These are phyloP conservation scores for Coemansia sp. DNA, from an alignment of 192 early-diverging fungal genomes.

Conservation along the genomic window DNA sequence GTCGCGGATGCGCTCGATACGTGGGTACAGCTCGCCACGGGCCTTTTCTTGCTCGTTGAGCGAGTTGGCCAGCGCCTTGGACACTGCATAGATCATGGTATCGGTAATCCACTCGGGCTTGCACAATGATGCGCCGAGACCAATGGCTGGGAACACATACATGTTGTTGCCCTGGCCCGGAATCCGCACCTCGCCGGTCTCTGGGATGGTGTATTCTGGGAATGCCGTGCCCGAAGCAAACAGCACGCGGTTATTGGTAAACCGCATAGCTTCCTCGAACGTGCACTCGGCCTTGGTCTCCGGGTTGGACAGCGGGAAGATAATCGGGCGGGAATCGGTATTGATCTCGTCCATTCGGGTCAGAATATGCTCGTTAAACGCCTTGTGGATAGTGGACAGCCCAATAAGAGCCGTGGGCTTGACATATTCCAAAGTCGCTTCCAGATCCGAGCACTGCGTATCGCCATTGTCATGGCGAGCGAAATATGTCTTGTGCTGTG, in stretches of 20 bases:
- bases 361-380: conserved; percentile 71
- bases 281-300: conserved; percentile 89
- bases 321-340: conserved; percentile 62
- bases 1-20: conserved; percentile 77
- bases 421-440: conserved; percentile 79
- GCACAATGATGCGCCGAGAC: conserved; percentile 79
- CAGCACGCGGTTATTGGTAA: conserved; percentile 77
- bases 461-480: conserved; percentile 82
- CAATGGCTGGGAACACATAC: conserved; percentile 96
- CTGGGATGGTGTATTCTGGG: conserved; percentile 65
- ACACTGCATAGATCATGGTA: conserved; percentile 76
- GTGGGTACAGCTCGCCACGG: conserved; percentile 77
- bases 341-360: conserved; percentile 73
- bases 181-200: conserved; percentile 44
- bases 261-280: conserved; percentile 81
- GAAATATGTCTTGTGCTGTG: conserved; percentile 81
- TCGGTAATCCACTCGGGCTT: conserved; percentile 72
- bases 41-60: conserved; percentile 65
- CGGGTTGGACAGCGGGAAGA: conserved; percentile 91
- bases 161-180: conserved; percentile 93
- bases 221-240: conserved; percentile 93
- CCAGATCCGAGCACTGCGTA: conserved; percentile 66
- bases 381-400: conserved; percentile 71
- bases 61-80: conserved; percentile 73
- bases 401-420: conserved; percentile 90